These are phyloP conservation scores for Ophiocordyceps camponoti-saundersi DNA, from an alignment of 2,329 filamentous ascomycete species.

Conservation along the genomic window DNA sequence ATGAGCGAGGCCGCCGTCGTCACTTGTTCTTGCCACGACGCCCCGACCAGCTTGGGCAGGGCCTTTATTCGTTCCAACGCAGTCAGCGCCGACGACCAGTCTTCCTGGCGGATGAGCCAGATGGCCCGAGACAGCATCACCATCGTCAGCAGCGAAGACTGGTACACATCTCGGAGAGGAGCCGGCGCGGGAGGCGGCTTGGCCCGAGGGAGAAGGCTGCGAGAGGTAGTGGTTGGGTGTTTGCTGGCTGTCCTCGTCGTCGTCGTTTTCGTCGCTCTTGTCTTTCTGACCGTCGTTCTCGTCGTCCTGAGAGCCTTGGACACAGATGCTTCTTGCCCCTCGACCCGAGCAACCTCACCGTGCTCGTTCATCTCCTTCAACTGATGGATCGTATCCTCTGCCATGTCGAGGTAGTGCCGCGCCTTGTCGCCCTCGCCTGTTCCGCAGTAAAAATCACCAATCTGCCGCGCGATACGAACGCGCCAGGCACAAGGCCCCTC, in stretches of 20 bases:
- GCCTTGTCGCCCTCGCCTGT: slow-evolving; percentile 27
- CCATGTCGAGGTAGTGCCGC: slow-evolving; percentile 24
- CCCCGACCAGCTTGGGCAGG: slow-evolving; percentile 21
- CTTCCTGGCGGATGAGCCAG: slow-evolving; percentile 28
- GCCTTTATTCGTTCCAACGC: slow-evolving; percentile 33
- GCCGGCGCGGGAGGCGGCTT: slow-evolving; percentile 6
- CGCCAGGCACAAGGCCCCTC: slow-evolving; percentile 18
- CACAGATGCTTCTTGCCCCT: not conserved
- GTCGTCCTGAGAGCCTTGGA: not conserved
- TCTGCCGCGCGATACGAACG: slow-evolving; percentile 31
- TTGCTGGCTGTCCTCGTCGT: slow-evolving; percentile 7
- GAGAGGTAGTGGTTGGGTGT: slow-evolving; percentile 3
- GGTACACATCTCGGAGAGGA: slow-evolving; percentile 12
- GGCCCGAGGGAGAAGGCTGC: slow-evolving; percentile 6
- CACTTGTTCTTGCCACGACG: slow-evolving; percentile 34
- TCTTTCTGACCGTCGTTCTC: not conserved
- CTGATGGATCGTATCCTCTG: slow-evolving; percentile 27
- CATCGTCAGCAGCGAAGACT: slow-evolving; percentile 18
- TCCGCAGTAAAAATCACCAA: slow-evolving; percentile 38
- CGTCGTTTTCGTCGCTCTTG: slow-evolving; percentile 8
- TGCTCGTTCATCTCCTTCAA: slow-evolving; percentile 10
- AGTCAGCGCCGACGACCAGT: slow-evolving; percentile 40
- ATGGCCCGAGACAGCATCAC: slow-evolving; percentile 22
- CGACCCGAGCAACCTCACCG: not conserved
- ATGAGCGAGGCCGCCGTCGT: slow-evolving; percentile 52